Evolutionary conservation across 192 early-diverging fungal genomes (phyloP), one percentile per base, ranked within the genome.

Genomic region (Endogone sp.): DNA sequence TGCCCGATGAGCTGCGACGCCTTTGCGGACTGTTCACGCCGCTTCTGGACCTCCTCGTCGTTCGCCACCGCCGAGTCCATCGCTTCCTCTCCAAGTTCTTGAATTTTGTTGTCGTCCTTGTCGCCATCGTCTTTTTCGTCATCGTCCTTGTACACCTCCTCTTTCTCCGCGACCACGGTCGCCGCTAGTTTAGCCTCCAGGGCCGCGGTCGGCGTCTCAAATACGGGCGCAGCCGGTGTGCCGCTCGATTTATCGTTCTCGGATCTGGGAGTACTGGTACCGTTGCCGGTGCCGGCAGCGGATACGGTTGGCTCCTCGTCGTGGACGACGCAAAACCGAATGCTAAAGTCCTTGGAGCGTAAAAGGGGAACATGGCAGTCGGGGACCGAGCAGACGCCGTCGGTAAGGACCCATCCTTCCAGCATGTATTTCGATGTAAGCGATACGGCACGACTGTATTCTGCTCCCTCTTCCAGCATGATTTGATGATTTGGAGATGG

Each of bases 1-100:
- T 85, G 79, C 25, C 83, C 83, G 67, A 87, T 83, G 22, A 80
- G 67, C 21, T 80, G 74, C 28, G 85, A 84, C 3, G 81, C 85
- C 29, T 68, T 72, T 3, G 75, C 73, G 13, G 79, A 82, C 63
- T 86, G 85, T 56, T 82, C 78, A 54, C 80, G 68, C 64, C 73
- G 23, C 11, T 29, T 27, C 3, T 56, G 56, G n/a, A 55, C 62
- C 37, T 63, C 13, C 16, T 55, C 56, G 25, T 59, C 59, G 24
- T 59, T 64, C 44, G 37, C 49, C 32, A 59, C 69, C 28, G 24
- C 69, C 24, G 65, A 56, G 6, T 26, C 13, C 22, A 61, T 65
- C 3, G 24, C 27, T 30, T 65, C 57, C 28, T 24, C 60, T 8
- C 60, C 58, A 66, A 66, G 26, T 13, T 23, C 24, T 24, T 59